Evolutionary conservation across 129 eudicot species (phyloP).

Genomic region (Gnaphalium uliginosum): DNA sequence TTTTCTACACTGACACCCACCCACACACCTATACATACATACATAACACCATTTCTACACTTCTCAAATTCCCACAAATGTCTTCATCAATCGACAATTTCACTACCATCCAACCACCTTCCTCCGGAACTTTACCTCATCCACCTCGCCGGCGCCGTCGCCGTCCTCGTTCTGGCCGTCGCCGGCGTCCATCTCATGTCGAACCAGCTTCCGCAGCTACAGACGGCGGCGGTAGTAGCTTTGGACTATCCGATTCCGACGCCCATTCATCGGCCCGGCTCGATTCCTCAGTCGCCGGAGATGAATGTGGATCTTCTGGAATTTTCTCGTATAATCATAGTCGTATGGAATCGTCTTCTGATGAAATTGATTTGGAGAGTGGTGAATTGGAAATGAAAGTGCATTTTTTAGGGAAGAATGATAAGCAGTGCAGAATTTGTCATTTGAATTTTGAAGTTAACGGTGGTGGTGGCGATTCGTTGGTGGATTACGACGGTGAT

Average conservation of each 20-base stretch:
- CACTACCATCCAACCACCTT: constrained; percentile 21
- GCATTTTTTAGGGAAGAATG: constrained; percentile 33
- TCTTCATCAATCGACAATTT: constrained; percentile 14
- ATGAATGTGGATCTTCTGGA: constrained; percentile 42
- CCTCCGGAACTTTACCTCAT: constrained; percentile 14
- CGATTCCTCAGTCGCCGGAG: constrained; percentile 37
- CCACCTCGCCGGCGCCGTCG: constrained; percentile 39
- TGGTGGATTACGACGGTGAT: constrained; percentile 26
- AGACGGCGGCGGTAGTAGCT: constrained; percentile 44
- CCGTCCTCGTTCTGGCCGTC: constrained; percentile 25
- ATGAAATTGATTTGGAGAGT: constrained; percentile 61
- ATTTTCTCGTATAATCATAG: constrained; percentile 38
- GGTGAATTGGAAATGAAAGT: constrained; percentile 64
- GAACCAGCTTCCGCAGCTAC: constrained; percentile 28
- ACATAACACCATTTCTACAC: constrained; percentile 15
- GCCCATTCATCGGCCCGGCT: constrained; percentile 35
- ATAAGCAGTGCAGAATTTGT: constrained; percentile 61
- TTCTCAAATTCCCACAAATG: constrained; percentile 25
- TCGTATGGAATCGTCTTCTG: constrained; percentile 29
- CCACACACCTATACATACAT: background rate
- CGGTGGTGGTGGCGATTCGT: constrained; percentile 15
- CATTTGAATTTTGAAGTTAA: constrained; percentile 44
- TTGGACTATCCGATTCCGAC: constrained; percentile 49
- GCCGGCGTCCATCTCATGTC: constrained; percentile 35
- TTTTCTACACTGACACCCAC: constrained; percentile 28